Evolutionary conservation across 1,284 basidiomycete genomes (phyloP), one percentile per base, ranked within the genome.

Genomic region (Golubevia pallescens): DNA sequence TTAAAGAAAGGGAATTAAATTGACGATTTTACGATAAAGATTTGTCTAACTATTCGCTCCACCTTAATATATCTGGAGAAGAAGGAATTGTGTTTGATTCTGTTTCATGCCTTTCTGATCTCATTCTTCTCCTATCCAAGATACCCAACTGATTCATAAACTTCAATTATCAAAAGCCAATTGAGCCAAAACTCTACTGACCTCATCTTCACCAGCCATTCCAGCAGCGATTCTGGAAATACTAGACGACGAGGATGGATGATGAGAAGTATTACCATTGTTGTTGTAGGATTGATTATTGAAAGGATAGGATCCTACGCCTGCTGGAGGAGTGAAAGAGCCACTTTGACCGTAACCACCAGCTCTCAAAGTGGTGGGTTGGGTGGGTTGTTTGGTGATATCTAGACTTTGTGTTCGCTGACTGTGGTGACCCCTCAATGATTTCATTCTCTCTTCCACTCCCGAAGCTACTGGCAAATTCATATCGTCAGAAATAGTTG

Each of bases 401-500:
- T 81, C 78, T 5, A 81, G 68, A 56, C 74, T 77, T 62, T 81
- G 78, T 2, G 78, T 69, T 7, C 78, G 77, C 28, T 28, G 28
- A 28, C 28, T 28, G 28, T 28, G 28, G 62, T 81, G 74, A 8
- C 73, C 73, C 10, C 77, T 72, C 7, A 79, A 67, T 52, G 73
- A 68, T 24, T 69, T 68, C 56, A 74, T 64, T 7, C 70, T 70
- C 23, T 77, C 78, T 3, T 81, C 78, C 64, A 73, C 71, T 20
- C n/a, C 34, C 23, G 8, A 14, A 21, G 57, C 8, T 48, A 13
- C 19, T 13, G 23, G 34, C 55, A 34, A n/a, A 57, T 24, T 34
- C 55, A 55, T 19, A 8, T 52, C 52, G 8, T 24, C 60, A 20
- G 53, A 54, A 16, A 52, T 55, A 19, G 54, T 60, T 10, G 58